Evolutionary conservation across 2,329 filamentous ascomycete genomes (phyloP).

Genomic region (Ophiocordyceps sinensis): DNA sequence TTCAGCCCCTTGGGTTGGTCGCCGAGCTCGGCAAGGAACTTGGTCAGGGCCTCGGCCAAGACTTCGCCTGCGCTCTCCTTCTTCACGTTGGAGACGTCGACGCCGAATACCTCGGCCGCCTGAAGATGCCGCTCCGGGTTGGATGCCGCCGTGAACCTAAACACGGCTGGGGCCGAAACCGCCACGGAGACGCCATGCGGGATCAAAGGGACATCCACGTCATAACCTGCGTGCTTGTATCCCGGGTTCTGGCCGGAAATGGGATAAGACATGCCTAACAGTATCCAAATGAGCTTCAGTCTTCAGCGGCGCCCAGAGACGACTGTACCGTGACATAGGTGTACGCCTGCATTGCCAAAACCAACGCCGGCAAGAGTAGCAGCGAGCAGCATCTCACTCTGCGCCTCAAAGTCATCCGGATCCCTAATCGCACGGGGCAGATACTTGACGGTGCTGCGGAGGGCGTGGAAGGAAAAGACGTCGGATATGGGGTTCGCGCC

Average conservation of each 20-base stretch:
- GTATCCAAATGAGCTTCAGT: not conserved
- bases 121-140: constrained; percentile 86
- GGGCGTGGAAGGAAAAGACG: constrained; percentile 82
- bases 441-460: constrained; percentile 77
- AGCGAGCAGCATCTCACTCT: constrained; percentile 89
- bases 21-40: constrained; percentile 70
- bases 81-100: constrained; percentile 79
- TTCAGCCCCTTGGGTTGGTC: constrained; percentile 83
- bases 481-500: constrained; percentile 96
- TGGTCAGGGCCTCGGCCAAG: constrained; percentile 64
- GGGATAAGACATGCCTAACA: constrained; percentile 80
- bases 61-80: constrained; percentile 81
- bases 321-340: constrained; percentile 46
- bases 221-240: constrained; percentile 81
- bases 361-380: constrained; percentile 89
- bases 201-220: constrained; percentile 63
- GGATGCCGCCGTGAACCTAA: constrained; percentile 79
- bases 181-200: constrained; percentile 93
- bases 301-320: constrained; percentile 7
- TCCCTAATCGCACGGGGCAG: constrained; percentile 76
- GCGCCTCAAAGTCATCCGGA: constrained; percentile 82
- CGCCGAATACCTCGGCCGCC: constrained; percentile 81
- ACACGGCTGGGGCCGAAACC: constrained; percentile 84
- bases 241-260: constrained; percentile 88
- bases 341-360: constrained; percentile 94